Evolutionary conservation across 2,329 filamentous ascomycete genomes (phyloP).

Genomic region (Aspergillus novofumigatus): DNA sequence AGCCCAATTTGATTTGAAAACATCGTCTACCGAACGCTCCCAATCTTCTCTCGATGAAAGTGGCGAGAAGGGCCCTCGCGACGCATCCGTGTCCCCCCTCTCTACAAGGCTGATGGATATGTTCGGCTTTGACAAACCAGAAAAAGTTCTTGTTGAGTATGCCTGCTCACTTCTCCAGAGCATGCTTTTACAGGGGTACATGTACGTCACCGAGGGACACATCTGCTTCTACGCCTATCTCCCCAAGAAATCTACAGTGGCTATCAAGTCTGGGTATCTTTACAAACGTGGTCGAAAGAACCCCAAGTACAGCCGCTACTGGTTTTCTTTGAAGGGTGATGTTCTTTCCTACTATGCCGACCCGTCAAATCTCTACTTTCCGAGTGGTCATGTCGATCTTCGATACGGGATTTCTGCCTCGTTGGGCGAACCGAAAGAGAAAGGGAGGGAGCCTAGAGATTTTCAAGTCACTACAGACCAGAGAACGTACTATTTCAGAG

Average conservation of each 20-base stretch:
- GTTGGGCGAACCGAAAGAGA: slow-evolving; percentile 64
- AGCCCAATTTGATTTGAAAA: slow-evolving; percentile 50
- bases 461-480: slow-evolving; percentile 81
- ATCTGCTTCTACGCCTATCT: slow-evolving; percentile 97
- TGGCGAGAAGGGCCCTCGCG: slow-evolving; percentile 51
- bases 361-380: slow-evolving; percentile 83
- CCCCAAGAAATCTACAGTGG: slow-evolving; percentile 78
- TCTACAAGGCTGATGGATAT: slow-evolving; percentile 74
- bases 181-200: slow-evolving; percentile 85
- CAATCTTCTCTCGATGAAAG: slow-evolving; percentile 17
- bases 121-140: slow-evolving; percentile 74
- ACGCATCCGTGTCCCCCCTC: slow-evolving; percentile 52
- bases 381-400: slow-evolving; percentile 84
- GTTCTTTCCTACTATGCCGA: slow-evolving; percentile 86
- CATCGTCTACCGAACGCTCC: slow-evolving; percentile 14
- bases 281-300: slow-evolving; percentile 85
- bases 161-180: slow-evolving; percentile 91
- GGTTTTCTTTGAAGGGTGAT: slow-evolving; percentile 89
- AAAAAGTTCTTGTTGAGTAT: slow-evolving; percentile 86
- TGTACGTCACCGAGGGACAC: slow-evolving; percentile 91
- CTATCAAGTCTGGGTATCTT: slow-evolving; percentile 82
- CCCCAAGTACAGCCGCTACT: slow-evolving; percentile 82
- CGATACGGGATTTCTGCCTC: slow-evolving; percentile 87
- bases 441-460: slow-evolving; percentile 64
- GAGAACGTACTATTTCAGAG: slow-evolving; percentile 79